Conservation (phyloP, 2,329 filamentous ascomycete species). For the Sporothrix humicola region DNA sequence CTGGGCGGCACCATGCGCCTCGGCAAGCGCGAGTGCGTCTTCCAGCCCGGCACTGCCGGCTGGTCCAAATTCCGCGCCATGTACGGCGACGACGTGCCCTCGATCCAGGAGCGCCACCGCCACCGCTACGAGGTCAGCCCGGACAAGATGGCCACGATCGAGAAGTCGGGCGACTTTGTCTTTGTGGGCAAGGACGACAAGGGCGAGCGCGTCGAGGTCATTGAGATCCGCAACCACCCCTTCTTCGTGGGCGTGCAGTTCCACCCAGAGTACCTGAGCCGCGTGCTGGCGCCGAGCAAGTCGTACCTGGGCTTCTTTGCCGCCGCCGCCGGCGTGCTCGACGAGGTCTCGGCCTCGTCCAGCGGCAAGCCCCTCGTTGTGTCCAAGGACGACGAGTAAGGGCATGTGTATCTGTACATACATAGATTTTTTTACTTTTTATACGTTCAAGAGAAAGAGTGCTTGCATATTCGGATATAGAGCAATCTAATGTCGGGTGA, state of each 20-base stretch:
- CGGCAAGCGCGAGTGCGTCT: slow-evolving; percentile 70
- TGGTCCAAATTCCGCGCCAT: slow-evolving; percentile 73
- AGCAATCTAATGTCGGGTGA: slow-evolving; percentile 2
- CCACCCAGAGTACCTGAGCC: slow-evolving; percentile 83
- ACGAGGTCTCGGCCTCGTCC: slow-evolving; percentile 46
- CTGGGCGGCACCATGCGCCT: slow-evolving; percentile 82
- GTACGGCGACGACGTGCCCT: slow-evolving; percentile 60
- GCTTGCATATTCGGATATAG: slow-evolving; percentile 7
- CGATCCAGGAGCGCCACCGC: slow-evolving; percentile 71
- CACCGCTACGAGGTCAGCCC: slow-evolving; percentile 86
- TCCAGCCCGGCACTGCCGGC: slow-evolving; percentile 68
- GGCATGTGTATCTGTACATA: not conserved
- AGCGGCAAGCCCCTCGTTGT: slow-evolving; percentile 33
- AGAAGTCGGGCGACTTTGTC: slow-evolving; percentile 63
- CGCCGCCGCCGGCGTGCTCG: slow-evolving; percentile 72
- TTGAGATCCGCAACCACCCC: slow-evolving; percentile 77
- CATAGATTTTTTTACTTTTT: not conserved
- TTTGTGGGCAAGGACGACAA: slow-evolving; percentile 79
- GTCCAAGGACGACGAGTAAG: not conserved
- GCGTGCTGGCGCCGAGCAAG: slow-evolving; percentile 74
- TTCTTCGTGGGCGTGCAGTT: slow-evolving; percentile 80
- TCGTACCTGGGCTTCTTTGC: slow-evolving; percentile 87
- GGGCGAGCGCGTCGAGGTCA: slow-evolving; percentile 75
- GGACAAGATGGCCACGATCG: slow-evolving; percentile 65
- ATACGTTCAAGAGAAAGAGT: not conserved